A percentile compares a stretch with the other conserved stretches of the same genome.
Evolutionary conservation across 768 basidiomycete genomes (phyloP).

Genomic region (Leccinum sublutescens): DNA sequence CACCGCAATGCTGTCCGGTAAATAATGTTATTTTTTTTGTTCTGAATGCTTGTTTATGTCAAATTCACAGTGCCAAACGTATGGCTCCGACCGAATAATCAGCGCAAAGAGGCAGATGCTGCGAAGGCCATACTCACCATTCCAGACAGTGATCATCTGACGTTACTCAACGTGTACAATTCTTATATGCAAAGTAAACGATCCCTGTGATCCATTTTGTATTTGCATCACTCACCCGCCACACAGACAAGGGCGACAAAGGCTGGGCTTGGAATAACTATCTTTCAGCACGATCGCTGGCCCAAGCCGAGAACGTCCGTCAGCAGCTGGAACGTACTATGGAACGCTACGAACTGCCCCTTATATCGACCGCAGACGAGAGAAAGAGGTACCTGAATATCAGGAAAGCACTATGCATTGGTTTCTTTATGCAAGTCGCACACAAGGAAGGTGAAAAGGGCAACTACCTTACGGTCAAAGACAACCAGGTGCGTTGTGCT

Average conservation of each 20-base stretch:
- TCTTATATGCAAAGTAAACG: slow-evolving; percentile 81
- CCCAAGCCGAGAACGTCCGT: slow-evolving; percentile 93
- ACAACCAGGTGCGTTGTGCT: slow-evolving; percentile 68
- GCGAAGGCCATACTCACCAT: slow-evolving; percentile 87
- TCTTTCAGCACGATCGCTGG: slow-evolving; percentile 75
- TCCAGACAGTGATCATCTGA: slow-evolving; percentile 96
- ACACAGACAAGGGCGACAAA: slow-evolving; percentile 66
- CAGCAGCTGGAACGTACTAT: slow-evolving; percentile 85
- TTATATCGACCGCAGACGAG: slow-evolving; percentile 67
- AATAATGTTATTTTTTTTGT: slow-evolving; percentile 13
- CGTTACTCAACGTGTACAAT: slow-evolving; percentile 93
- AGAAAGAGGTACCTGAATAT: slow-evolving; percentile 72
- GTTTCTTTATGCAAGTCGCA: slow-evolving; percentile 98
- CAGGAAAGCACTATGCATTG: slow-evolving; percentile 80
- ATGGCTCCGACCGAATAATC: slow-evolving; percentile 89
- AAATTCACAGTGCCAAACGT: slow-evolving; percentile 67
- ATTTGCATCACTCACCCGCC: not conserved
- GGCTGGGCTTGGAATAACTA: slow-evolving; percentile 94
- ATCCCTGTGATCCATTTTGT: not conserved
- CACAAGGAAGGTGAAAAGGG: slow-evolving; percentile 93
- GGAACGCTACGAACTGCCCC: slow-evolving; percentile 84
- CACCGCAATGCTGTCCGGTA: slow-evolving; percentile 94
- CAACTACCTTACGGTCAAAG: slow-evolving; percentile 88
- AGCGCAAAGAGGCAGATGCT: slow-evolving; percentile 86
- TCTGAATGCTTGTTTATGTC: not conserved